Percentiles rank a stretch among this genome's conserved stretches.
Evolutionary conservation across 345 rosid genomes (phyloP).

Genomic region (Aquilaria sinensis): DNA sequence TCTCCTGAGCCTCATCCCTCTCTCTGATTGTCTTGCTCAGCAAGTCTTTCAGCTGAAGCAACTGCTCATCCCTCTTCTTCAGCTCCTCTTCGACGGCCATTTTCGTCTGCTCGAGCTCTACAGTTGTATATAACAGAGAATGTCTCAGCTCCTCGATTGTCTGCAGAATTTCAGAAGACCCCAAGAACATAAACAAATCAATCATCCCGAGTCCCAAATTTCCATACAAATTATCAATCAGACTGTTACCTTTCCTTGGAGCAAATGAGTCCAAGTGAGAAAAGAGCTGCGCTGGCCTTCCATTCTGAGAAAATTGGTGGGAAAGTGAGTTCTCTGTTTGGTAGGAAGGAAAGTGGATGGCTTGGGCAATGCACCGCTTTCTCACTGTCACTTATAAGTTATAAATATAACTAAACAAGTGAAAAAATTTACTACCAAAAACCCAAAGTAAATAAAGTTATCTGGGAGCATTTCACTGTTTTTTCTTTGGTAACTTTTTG

Average conservation of each 20-base stretch:
- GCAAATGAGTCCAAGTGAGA: constrained; percentile 44
- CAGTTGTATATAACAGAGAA: constrained; percentile 51
- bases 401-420: constrained; percentile 19
- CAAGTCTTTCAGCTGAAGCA: constrained; percentile 46
- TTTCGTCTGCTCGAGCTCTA: constrained; percentile 85
- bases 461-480: too few relatives aligned
- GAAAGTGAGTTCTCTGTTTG: constrained; percentile 7
- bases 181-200: constrained; percentile 1
- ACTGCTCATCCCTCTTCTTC: constrained; percentile 58
- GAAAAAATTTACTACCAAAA: neutral
- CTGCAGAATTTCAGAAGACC: constrained; percentile 30
- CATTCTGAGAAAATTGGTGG: constrained; percentile 29
- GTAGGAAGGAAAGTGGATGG: neutral
- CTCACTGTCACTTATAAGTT: constrained; percentile 25
- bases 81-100: constrained; percentile 66
- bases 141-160: constrained; percentile 64
- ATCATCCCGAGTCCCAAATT: neutral
- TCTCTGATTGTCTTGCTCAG: constrained; percentile 51
- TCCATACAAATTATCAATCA: neutral
- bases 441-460: neutral
- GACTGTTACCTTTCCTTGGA: constrained; percentile 47
- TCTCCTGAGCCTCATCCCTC: constrained; percentile 65
- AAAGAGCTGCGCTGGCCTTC: constrained; percentile 48
- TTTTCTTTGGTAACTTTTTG: constrained; percentile 4
- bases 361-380: constrained; percentile 21